A percentile compares a stretch with the other conserved stretches of the same genome.
phyloP scores from a whole-genome alignment of 805 yeast genomes.

The Cyberlindnera sargentensis region DNA sequence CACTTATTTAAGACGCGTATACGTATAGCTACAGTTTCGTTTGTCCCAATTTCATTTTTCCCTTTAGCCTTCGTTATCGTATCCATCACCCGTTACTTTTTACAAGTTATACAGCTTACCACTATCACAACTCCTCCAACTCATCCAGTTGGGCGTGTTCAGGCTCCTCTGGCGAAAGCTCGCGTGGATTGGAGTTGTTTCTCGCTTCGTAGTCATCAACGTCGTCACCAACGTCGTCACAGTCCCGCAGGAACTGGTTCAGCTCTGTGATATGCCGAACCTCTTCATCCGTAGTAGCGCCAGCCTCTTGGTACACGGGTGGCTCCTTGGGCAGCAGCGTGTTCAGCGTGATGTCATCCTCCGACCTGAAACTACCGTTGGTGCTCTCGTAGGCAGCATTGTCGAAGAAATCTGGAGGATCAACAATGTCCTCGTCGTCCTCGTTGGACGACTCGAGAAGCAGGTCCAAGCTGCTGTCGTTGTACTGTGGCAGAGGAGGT shows the following conservation, averaged over 20 bases:
- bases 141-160: neutral
- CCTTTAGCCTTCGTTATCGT: neutral
- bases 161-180: constrained; percentile 3
- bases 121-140: neutral
- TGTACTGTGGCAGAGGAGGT: constrained; percentile 92
- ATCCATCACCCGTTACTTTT: neutral
- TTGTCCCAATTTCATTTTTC: no score
- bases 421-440: constrained; percentile 19
- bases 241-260: constrained; percentile 8
- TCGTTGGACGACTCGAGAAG: constrained; percentile 53
- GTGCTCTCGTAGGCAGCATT: constrained; percentile 24
- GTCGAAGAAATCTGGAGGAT: constrained; percentile 23
- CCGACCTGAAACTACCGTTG: constrained; percentile 18
- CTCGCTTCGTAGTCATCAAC: constrained; percentile 8
- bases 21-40: no score
- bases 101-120: neutral
- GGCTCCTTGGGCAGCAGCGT: constrained; percentile 30
- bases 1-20: no score
- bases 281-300: neutral
- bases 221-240: neutral
- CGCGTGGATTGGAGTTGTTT: constrained; percentile 1
- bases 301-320: constrained; percentile 25
- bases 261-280: constrained; percentile 7
- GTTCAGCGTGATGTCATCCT: constrained; percentile 28
- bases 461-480: constrained; percentile 70